Evolutionary conservation across 345 rosid species (phyloP).

Genomic region (Ailanthus altissimus): DNA sequence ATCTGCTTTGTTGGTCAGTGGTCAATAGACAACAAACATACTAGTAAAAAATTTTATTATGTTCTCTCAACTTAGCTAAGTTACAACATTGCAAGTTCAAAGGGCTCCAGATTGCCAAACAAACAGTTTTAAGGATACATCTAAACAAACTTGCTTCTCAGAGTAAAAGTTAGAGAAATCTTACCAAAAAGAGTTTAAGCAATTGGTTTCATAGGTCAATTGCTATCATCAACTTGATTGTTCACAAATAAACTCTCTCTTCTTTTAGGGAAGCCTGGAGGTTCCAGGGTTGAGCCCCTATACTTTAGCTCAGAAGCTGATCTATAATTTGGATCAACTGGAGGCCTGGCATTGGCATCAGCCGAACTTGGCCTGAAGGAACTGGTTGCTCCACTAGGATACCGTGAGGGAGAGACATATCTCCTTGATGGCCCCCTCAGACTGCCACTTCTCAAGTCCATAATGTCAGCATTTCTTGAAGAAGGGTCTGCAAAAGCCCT

Average conservation of each 20-base stretch:
- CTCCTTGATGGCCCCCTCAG: constrained; percentile 54
- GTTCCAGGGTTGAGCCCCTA: constrained; percentile 60
- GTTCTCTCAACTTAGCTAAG: constrained; percentile 18
- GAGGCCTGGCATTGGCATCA: constrained; percentile 58
- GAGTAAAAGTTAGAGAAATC: constrained; percentile 16
- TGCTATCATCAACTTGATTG: constrained; percentile 62
- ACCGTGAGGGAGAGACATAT: constrained; percentile 65
- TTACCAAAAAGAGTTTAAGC: constrained; percentile 8
- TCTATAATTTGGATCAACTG: constrained; percentile 61
- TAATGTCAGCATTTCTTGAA: constrained; percentile 54
- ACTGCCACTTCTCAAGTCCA: constrained; percentile 59
- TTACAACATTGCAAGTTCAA: constrained; percentile 31
- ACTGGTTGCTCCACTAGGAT: constrained; percentile 57
- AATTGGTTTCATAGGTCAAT: constrained; percentile 30
- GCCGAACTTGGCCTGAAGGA: constrained; percentile 60
- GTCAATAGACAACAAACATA: neutral
- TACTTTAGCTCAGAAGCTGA: constrained; percentile 56
- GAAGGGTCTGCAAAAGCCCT: constrained; percentile 61
- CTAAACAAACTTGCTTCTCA: constrained; percentile 2
- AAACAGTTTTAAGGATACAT: constrained; percentile 11
- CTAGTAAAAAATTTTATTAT: constrained; percentile 17
- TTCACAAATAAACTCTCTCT: constrained; percentile 58
- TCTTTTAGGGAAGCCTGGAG: constrained; percentile 60
- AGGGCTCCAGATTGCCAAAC: constrained; percentile 19
- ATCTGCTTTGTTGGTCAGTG: neutral